A percentile compares a stretch with the other conserved stretches of the same genome.
These are phyloP conservation scores for Naganishia albida DNA, from an alignment of 1,284 basidiomycete species.

Conservation along the genomic window DNA sequence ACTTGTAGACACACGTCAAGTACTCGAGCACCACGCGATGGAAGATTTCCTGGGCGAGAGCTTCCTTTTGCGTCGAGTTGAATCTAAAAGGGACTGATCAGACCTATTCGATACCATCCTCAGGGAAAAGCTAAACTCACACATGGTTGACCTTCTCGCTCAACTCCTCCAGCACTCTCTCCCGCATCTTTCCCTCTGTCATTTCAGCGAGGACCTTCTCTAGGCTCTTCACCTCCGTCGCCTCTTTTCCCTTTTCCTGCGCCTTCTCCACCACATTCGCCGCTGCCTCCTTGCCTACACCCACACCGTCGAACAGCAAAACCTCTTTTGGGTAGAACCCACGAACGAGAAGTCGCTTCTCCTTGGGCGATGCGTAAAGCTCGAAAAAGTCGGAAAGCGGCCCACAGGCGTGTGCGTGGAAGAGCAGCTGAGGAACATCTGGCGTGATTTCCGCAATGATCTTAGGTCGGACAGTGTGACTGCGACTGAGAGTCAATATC, in stretches of 20 bases:
- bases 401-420: conserved; percentile 77
- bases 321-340: conserved; percentile 89
- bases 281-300: conserved; percentile 50
- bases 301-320: conserved; percentile 66
- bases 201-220: conserved; percentile 66
- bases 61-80: conserved; percentile 84
- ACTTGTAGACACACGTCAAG: conserved; percentile 50
- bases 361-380: conserved; percentile 77
- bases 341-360: conserved; percentile 71
- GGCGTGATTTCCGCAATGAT: conserved; percentile 76
- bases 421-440: conserved; percentile 69
- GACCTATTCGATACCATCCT: conserved; percentile 21
- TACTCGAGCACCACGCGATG: conserved; percentile 65
- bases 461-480: conserved; percentile 65
- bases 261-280: conserved; percentile 27
- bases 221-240: conserved; percentile 57
- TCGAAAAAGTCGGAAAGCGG: conserved; percentile 85
- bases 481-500: conserved; percentile 40
- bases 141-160: conserved; percentile 74
- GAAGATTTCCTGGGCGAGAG: conserved; percentile 78
- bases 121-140: conserved; percentile 57
- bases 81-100: conserved; percentile 59
- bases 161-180: conserved; percentile 66
- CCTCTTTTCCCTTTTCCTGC: conserved; percentile 53
- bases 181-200: conserved; percentile 63